Percentiles rank a stretch among this genome's conserved stretches.
Conservation (phyloP, 2,329 filamentous ascomycete species). For the Diaporthe sp. region DNA sequence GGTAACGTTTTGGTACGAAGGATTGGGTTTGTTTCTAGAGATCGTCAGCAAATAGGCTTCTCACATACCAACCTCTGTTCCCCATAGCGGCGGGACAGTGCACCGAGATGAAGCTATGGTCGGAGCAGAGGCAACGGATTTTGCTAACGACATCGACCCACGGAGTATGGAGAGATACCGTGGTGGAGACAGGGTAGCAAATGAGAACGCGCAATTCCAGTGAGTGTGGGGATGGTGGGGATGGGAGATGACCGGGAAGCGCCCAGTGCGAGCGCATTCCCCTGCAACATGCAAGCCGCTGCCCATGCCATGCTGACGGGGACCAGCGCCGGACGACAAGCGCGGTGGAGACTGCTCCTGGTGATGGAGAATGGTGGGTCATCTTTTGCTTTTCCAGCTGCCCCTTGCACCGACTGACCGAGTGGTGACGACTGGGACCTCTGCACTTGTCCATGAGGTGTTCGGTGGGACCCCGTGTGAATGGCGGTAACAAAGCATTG, state of each 20-base stretch:
- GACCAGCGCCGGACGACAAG: constrained; percentile 35
- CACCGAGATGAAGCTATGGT: constrained; percentile 26
- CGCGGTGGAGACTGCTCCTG: constrained; percentile 33
- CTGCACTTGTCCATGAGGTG: constrained; percentile 23
- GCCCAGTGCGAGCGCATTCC: constrained; percentile 40
- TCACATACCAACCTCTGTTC: constrained; percentile 21
- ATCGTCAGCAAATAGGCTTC: constrained; percentile 33
- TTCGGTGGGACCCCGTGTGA: constrained; percentile 18
- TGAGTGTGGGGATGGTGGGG: constrained; percentile 33
- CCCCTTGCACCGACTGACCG: constrained; percentile 28
- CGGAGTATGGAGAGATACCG: constrained; percentile 30
- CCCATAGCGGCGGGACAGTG: constrained; percentile 28
- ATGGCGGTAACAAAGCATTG: constrained; percentile 24
- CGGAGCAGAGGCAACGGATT: constrained; percentile 23
- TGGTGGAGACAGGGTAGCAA: constrained; percentile 29
- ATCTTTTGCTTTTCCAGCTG: constrained; percentile 31
- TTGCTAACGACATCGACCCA: constrained; percentile 26
- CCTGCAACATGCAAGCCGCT: constrained; percentile 32
- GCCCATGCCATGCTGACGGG: constrained; percentile 33
- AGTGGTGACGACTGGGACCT: constrained; percentile 30
- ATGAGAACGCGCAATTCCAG: constrained; percentile 24
- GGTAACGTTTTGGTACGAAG: constrained; percentile 19
- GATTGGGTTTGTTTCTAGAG: constrained; percentile 21
- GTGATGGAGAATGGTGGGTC: constrained; percentile 35
- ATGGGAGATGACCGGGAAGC: constrained; percentile 39